Evolutionary conservation across 2,329 filamentous ascomycete genomes (phyloP).

Genomic region (Botryosphaeria dothidea): DNA sequence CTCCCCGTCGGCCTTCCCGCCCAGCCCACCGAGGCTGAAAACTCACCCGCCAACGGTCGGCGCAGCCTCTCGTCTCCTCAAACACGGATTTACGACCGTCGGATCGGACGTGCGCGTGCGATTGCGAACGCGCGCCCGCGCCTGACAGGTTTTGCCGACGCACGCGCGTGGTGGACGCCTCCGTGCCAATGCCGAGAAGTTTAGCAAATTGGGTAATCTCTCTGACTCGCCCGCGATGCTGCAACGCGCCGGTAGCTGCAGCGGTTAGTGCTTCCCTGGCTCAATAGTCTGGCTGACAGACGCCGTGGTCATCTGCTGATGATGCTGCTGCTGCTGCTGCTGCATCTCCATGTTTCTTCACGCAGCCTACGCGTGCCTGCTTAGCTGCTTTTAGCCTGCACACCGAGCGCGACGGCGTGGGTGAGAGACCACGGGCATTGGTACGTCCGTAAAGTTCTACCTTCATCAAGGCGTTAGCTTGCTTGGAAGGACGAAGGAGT

Average conservation of each 20-base stretch:
- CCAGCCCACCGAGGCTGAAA: not conserved
- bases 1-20: not conserved
- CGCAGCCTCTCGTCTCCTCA: not conserved
- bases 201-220: conserved; percentile 4
- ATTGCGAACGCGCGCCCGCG: not conserved
- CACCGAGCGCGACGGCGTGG: not conserved
- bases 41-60: not conserved
- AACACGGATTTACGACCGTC: not conserved
- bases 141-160: conserved; percentile 8
- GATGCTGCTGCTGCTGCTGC: not conserved
- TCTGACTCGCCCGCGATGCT: not conserved
- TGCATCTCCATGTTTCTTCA: not conserved
- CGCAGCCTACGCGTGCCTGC: not conserved
- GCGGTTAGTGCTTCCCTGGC: not conserved
- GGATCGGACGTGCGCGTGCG: not conserved
- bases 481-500: not conserved
- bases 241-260: not conserved
- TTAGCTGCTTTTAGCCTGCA: not conserved
- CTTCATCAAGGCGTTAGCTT: not conserved
- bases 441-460: not conserved
- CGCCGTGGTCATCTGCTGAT: not conserved
- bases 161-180: not conserved
- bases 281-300: not conserved
- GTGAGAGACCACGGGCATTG: not conserved
- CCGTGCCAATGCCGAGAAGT: not conserved